Evolutionary conservation across 441 rosid genomes (phyloP).

Genomic region (Gossypium schwendimanii): DNA sequence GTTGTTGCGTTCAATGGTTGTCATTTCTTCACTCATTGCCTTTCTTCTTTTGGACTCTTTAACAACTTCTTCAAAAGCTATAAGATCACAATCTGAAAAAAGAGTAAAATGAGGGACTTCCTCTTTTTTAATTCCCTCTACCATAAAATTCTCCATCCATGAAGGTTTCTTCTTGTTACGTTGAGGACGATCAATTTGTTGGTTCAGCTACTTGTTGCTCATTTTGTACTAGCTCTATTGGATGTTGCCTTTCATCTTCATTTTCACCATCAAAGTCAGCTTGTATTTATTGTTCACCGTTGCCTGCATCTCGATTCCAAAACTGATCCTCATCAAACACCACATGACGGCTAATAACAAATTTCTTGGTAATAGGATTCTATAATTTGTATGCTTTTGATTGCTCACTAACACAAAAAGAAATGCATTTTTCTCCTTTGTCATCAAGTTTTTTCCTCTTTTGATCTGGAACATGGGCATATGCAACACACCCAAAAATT

Average conservation of each 20-base stretch:
- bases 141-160: not conserved
- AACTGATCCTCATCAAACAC: not conserved
- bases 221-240: not conserved
- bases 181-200: not conserved
- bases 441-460: no score
- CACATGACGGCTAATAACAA: no score
- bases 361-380: no score
- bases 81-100: not conserved
- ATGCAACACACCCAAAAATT: no score
- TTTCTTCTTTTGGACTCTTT: not conserved
- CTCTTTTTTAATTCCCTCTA: not conserved
- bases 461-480: no score
- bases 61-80: not conserved
- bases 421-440: no score
- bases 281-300: not conserved
- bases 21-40: not conserved
- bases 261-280: not conserved
- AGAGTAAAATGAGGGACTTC: not conserved
- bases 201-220: not conserved
- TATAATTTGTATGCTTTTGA: no score
- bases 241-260: not conserved
- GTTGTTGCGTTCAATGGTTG: not conserved
- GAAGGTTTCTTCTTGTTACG: not conserved
- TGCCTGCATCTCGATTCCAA: not conserved
- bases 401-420: no score